These are phyloP conservation scores for Solanum okadae DNA, from an alignment of 257 asterid species.

Conservation along the genomic window DNA sequence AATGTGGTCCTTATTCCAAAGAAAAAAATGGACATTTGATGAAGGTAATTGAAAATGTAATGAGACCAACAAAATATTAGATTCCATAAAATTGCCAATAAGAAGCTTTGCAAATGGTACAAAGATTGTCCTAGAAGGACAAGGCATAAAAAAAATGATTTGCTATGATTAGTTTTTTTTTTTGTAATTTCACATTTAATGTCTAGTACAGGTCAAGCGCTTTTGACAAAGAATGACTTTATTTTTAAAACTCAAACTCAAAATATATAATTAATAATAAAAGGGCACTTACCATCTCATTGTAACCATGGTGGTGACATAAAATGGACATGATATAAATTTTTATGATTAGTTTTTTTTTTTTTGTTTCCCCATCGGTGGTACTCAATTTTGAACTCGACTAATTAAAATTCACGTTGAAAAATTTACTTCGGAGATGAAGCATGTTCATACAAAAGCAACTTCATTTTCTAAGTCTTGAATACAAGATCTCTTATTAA, in stretches of 20 bases:
- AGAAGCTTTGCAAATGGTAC: background rate
- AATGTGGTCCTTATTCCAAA: background rate
- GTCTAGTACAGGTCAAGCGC: accelerated
- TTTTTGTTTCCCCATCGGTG: background rate
- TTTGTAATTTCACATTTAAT: background rate
- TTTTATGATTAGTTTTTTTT: background rate
- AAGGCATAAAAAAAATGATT: background rate
- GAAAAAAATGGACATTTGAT: background rate
- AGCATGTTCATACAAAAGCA: background rate
- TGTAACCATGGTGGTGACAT: background rate
- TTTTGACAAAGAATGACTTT: background rate
- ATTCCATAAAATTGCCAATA: background rate
- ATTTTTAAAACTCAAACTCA: background rate
- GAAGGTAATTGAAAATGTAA: background rate
- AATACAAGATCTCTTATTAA: background rate
- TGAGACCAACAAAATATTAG: background rate
- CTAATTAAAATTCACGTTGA: background rate
- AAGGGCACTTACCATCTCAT: background rate
- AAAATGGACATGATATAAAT: background rate
- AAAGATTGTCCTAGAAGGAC: background rate
- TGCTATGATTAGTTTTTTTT: too few relatives aligned
- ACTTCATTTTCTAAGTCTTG: background rate
- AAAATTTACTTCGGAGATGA: background rate
- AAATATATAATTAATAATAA: background rate
- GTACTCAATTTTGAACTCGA: background rate